phyloP scores from a whole-genome alignment of 2,329 filamentous ascomycete genomes.

The Blastomyces emzantsi region DNA sequence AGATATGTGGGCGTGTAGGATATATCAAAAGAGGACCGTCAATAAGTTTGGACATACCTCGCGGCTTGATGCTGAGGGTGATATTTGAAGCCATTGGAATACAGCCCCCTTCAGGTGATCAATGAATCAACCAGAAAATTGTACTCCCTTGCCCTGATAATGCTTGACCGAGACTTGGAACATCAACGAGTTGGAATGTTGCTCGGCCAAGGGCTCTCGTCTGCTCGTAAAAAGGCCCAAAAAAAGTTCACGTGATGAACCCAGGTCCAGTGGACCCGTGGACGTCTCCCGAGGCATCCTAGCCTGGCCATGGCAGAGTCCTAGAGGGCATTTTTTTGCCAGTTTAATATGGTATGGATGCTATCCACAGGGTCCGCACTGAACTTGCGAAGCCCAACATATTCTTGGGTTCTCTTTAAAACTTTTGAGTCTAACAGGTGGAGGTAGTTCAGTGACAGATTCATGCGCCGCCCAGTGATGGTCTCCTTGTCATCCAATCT shows the following conservation, averaged over 20 bases:
- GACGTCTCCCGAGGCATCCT: too few species aligned
- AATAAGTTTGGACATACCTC: slow-evolving; percentile 11
- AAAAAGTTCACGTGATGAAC: too few species aligned
- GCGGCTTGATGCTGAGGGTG: slow-evolving; percentile 15
- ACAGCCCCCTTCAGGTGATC: neutral
- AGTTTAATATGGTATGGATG: too few species aligned
- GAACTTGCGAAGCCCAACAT: neutral
- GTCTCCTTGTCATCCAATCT: too few species aligned
- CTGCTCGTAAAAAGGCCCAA: too few species aligned
- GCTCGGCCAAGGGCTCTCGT: too few species aligned
- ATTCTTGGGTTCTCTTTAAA: neutral
- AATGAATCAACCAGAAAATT: neutral
- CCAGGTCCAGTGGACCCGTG: too few species aligned
- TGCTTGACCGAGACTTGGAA: neutral
- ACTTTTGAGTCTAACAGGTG: neutral
- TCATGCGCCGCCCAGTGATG: too few species aligned
- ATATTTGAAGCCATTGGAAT: slow-evolving; percentile 13
- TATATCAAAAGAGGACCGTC: neutral
- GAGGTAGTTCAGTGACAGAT: neutral
- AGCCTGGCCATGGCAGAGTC: too few species aligned
- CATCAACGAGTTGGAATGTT: neutral
- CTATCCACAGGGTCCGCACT: too few species aligned
- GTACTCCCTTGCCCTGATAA: neutral
- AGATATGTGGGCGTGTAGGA: neutral
- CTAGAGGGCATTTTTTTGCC: too few species aligned